phyloP scores from a whole-genome alignment of 768 basidiomycete species.

The Lactifluus piperatus region DNA sequence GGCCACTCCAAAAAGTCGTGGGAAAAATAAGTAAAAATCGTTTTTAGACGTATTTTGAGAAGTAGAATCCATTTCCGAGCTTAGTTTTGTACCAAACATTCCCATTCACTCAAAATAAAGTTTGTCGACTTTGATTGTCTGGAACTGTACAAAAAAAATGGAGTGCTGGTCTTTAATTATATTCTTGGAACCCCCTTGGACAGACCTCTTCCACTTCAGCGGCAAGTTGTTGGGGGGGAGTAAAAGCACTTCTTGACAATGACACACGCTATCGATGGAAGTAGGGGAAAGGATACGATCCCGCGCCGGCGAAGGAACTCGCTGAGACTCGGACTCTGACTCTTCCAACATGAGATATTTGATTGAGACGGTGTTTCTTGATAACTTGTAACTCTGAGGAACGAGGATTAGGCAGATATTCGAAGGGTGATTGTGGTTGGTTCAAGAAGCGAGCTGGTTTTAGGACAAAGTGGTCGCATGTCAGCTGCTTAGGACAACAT shows the following conservation, averaged over 20 bases:
- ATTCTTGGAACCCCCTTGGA: too few species aligned
- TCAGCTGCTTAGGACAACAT: too few species aligned
- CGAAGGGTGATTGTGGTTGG: slow-evolving; percentile 42
- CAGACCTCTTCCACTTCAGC: slow-evolving; percentile 65
- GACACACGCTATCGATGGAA: slow-evolving; percentile 24
- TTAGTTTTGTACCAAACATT: too few species aligned
- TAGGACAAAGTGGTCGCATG: too few species aligned
- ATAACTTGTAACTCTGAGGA: slow-evolving; percentile 2
- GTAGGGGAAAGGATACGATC: slow-evolving; percentile 56
- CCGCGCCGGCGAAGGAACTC: slow-evolving; percentile 79
- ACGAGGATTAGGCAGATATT: slow-evolving; percentile 34
- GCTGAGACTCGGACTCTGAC: slow-evolving; percentile 70
- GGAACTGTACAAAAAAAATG: too few species aligned
- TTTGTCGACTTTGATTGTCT: too few species aligned
- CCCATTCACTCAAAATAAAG: too few species aligned
- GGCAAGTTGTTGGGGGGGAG: slow-evolving; percentile 61
- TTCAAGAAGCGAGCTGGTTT: background rate
- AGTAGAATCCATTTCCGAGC: too few species aligned
- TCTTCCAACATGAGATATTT: slow-evolving; percentile 53
- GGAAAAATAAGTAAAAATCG: too few species aligned
- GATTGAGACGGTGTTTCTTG: background rate
- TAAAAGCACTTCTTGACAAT: slow-evolving; percentile 23
- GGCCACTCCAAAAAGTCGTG: too few species aligned
- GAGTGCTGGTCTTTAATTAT: too few species aligned
- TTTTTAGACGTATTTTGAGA: too few species aligned